Conservation (phyloP, 2,329 filamentous ascomycete species). For the Fusarium buxicola region DNA sequence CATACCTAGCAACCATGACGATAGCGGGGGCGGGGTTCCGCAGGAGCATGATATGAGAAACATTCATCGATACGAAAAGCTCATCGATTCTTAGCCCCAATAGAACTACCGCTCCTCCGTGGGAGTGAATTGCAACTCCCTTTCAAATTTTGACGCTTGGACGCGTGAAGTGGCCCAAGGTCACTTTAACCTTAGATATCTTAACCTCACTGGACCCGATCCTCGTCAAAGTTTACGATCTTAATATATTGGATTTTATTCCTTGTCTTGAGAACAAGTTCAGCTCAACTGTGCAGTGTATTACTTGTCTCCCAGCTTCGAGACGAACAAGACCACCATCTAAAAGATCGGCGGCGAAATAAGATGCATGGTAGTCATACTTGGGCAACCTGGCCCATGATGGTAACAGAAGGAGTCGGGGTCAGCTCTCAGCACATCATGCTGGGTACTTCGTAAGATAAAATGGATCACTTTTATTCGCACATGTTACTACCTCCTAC, state of each 20-base stretch:
- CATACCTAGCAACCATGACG: not conserved
- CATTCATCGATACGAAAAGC: not conserved
- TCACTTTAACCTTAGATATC: no score
- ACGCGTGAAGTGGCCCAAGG: no score
- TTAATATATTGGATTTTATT: no score
- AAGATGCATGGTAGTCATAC: not conserved
- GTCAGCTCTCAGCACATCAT: not conserved
- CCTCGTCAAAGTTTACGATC: no score
- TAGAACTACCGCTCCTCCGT: not conserved
- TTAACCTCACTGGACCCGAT: no score
- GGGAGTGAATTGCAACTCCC: not conserved
- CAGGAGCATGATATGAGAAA: not conserved
- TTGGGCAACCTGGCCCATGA: no score
- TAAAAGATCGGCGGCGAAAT: not conserved
- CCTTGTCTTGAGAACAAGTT: no score
- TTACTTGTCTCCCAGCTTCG: no score
- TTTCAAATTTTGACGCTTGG: no score
- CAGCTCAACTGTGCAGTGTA: no score
- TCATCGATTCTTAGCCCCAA: not conserved
- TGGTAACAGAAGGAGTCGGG: no score
- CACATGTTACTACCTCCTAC: slow-evolving; percentile 25
- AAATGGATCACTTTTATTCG: slow-evolving; percentile 18
- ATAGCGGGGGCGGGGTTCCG: not conserved
- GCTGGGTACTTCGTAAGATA: not conserved
- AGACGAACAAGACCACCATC: no score